Evolutionary conservation across 2,329 filamentous ascomycete genomes (phyloP), one percentile per base, ranked within the genome.

Genomic region (Diaporthe ampelina): DNA sequence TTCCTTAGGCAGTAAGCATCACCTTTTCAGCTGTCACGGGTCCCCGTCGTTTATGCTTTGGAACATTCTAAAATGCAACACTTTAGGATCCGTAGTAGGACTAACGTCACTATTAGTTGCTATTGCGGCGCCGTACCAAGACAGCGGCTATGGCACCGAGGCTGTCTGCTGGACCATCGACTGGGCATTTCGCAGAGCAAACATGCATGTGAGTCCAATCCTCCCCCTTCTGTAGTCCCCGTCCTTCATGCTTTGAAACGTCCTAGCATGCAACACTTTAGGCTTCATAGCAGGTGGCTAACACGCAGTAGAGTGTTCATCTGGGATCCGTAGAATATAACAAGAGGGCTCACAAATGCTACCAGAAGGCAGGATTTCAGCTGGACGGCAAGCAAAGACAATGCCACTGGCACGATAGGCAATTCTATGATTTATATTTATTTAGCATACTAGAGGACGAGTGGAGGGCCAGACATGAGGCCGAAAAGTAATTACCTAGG

Each of bases 71-170:
- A 5, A 32, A 32, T 32, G 29, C 29, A 32, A 32, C 29, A 32
- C 29, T 32, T 32, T 32, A 32, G 29, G 29, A 32, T 32, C 29
- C 29, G 29, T 32, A 32, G 29, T 7, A 32, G 29, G 29, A 7
- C 29, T 7, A 32, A 7, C 29, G 29, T 32, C 29, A 32, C 29
- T 11, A 37, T 37, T 8, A 37, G 35, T 76, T 24, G 35, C 45
- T 35, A 80, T 86, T 58, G 71, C 81, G 0, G 77, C 78, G 0
- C 57, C 68, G 7, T 83, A 81, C 74, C 84, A 84, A 56, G 78
- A 79, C 11, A 75, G 79, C n/a, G 84, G 85, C 0, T 85, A 85
- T 74, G 85, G 84, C 15, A 76, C 74, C 32, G 85, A 86, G 73
- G 82, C 84, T 4, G 84, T 85, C 35, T 68, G 76, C 10, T 86